Base-by-base conservation (phyloP, 2,329 filamentous ascomycete genomes). In the Sporothrix brasiliensis region DNA sequence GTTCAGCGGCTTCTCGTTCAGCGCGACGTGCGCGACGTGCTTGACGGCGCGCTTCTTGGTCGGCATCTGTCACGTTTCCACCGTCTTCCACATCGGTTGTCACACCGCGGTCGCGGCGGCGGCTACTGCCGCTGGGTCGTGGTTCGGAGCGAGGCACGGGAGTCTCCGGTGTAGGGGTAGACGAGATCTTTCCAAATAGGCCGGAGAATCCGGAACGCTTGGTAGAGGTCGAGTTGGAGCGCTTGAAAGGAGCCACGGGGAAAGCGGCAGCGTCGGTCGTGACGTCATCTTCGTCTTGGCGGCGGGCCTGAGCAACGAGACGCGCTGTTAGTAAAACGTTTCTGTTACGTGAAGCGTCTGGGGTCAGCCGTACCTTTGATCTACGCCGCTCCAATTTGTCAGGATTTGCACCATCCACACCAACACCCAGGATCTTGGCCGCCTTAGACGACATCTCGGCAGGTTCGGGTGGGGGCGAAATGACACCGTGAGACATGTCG, bases 401-500 rank as follows among this genome's bases (percentile, higher is more conserved):
- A 4, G 83, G 81, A 73, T 79, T 81, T 73, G 79, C 79, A 56
- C 76, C 77, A 16, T 79, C 78, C 68, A 80, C 81, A 53, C 76
- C 83, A 30, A 86, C 74, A 82, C 93, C 88, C 2, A 95, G 88
- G 68, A 94, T 80, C 79, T 89, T 93, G 44, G 92, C 92, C 39
- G 92, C 92, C 79, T 96, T 97, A 60, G 88, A 85, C 9, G 89
- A 86, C 77, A 92, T 85, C 67, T 87, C 86, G 54, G 84, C 81
- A 44, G 91, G 87, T 41, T 93, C 92, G 2, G 90, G 88, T 10
- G 92, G 91, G 3, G 92, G 91, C 24, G 91, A 92, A 60, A 87
- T 84, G 72, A 94, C 82, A 9, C 88, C 91, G 73, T 84, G 83
- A 39, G 82, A 83, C 72, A 89, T 86, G 68, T 92, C 91, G 19